These are phyloP conservation scores for Urochloa ruziziensis DNA, from an alignment of 176 grass and related monocot genomes.

Conservation along the genomic window DNA sequence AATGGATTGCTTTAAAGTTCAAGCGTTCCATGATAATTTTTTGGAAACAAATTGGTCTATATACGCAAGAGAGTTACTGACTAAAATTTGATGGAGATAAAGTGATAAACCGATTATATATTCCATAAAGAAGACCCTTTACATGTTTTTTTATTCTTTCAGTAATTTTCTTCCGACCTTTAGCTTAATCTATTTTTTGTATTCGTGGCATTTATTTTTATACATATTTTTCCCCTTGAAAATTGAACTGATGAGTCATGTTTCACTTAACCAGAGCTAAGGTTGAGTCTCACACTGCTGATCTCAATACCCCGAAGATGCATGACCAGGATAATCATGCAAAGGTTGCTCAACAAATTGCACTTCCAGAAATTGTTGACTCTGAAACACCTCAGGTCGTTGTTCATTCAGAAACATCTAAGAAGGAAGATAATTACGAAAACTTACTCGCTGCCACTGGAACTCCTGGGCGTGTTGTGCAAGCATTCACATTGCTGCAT, in stretches of 20 bases:
- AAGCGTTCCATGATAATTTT: not conserved
- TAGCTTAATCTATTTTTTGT: not conserved
- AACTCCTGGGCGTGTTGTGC: slow-evolving; percentile 41
- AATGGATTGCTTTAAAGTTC: not conserved
- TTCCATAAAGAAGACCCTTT: not conserved
- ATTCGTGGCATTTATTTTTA: not conserved
- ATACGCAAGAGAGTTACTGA: not conserved
- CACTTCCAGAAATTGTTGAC: not conserved
- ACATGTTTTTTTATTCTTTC: not conserved
- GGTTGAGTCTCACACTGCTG: not conserved
- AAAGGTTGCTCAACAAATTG: slow-evolving; percentile 27
- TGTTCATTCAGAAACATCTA: slow-evolving; percentile 29
- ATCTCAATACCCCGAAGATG: not conserved
- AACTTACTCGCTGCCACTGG: slow-evolving; percentile 13
- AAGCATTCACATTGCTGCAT: slow-evolving; percentile 51
- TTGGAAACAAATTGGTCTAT: not conserved
- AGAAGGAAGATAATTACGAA: slow-evolving; percentile 24
- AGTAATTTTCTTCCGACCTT: not conserved
- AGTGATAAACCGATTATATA: not conserved
- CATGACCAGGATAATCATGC: not conserved
- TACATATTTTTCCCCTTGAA: not conserved
- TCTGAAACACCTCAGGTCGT: slow-evolving; percentile 3
- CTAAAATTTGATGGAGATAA: not conserved
- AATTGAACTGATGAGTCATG: not conserved
- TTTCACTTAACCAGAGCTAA: slow-evolving; percentile 16